Base-by-base conservation (phyloP, 352 stramenopile species). In the Phytopythium aichiense region DNA sequence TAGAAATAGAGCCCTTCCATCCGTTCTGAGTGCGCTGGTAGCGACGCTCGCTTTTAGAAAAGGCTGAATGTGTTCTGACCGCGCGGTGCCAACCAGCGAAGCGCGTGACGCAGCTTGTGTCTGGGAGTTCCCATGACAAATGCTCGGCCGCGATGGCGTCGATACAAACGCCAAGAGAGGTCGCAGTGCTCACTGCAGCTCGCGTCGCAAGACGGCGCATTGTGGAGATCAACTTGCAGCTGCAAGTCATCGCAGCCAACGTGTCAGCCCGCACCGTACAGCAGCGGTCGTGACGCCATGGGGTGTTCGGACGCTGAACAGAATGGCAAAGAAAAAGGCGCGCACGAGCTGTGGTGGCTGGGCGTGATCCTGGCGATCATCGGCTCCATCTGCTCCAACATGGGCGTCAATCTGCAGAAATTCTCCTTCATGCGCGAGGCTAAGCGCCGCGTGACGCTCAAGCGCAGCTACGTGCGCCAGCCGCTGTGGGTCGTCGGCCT, bases 391-490 rank as follows among this genome's bases (percentile, higher is more conserved):
- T 70, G 69, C 65, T 91, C 81, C 67, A 94, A 96, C 70, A 82
- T 96, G 61, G 87, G 87, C 52, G 82, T 94, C 18, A 96, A 96
- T 60, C 65, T 93, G 60, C 86, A 96, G 73, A 96, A 96, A 63
- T 94, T 91, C 64, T 93, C 82, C 51, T 94, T 96, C 74, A 92
- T 96, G 76, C 74, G 74, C 43, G 87, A 95, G 63, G 73, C 79
- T 52, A 91, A 88, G 61, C 74, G 68, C 50, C 80, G 71, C 48
- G 56, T 81, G 40, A 80, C 63, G 25, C 49, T 65, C 58, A 92
- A 94, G 45, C 86, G 87, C n/a, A 46, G 66, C n/a, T 96, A 94
- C 76, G 68, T 81, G 23, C 67, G 63, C 1, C 86, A 96, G 64
- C 87, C 85, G 2, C 35, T 90, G 12, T 96, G 87, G 87, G 76